Evolutionary conservation across 768 basidiomycete species (phyloP).

Genomic region (Jaapia argillacea): DNA sequence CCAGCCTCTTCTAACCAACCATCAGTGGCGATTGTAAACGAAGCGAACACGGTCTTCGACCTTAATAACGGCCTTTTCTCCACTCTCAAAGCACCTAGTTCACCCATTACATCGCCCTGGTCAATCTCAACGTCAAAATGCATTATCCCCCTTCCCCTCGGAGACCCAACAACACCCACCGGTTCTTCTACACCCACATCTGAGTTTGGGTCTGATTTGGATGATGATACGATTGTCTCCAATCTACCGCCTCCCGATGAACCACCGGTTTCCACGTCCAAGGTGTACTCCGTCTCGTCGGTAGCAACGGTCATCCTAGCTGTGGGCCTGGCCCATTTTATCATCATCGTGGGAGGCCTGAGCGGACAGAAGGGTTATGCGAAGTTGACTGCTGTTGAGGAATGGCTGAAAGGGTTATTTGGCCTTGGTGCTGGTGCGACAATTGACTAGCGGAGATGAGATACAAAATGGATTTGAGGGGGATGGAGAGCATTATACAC

Average conservation of each 20-base stretch:
- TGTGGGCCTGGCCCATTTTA: conserved; percentile 17
- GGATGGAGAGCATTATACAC: too few relatives aligned
- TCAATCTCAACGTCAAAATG: background rate
- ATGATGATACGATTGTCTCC: conserved; percentile 6
- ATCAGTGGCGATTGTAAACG: conserved; percentile 17
- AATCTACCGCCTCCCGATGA: conserved; percentile 4
- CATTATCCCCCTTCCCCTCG: background rate
- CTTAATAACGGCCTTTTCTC: conserved; percentile 22
- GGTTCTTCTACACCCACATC: background rate
- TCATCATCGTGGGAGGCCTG: conserved; percentile 19
- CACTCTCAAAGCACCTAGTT: too few relatives aligned
- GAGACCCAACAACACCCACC: background rate
- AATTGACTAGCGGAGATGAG: too few relatives aligned
- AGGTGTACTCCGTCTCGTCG: conserved; percentile 6
- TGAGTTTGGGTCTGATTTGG: too few relatives aligned
- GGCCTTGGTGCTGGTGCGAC: too few relatives aligned
- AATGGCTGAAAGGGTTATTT: too few relatives aligned
- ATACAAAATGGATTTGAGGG: too few relatives aligned
- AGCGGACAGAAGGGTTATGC: conserved; percentile 14
- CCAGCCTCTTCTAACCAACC: background rate
- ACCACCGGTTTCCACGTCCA: conserved; percentile 6
- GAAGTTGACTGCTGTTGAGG: conserved; percentile 11
- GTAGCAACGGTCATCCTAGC: conserved; percentile 21
- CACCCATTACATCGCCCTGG: too few relatives aligned
- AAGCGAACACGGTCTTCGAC: conserved; percentile 22